Conservation (phyloP, 2,329 filamentous ascomycete genomes). For the Penicillium thymicola region DNA sequence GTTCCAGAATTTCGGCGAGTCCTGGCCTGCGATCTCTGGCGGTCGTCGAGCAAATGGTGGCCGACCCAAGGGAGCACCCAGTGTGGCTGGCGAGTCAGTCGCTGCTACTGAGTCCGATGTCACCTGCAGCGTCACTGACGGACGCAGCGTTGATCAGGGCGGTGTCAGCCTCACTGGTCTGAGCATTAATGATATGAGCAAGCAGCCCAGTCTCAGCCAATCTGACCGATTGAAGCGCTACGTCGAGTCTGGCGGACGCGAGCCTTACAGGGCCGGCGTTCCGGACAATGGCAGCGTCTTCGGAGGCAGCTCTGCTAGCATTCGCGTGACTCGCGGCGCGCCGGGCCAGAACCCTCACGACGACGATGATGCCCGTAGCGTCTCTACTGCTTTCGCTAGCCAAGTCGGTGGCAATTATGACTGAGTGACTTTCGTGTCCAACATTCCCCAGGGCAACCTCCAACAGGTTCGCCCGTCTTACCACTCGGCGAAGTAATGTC, state of each 20-base stretch:
- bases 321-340: conserved; percentile 47
- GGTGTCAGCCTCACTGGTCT: conserved; percentile 87
- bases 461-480: conserved; percentile 14
- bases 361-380: conserved; percentile 83
- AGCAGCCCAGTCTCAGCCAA: conserved; percentile 72
- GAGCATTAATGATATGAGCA: conserved; percentile 66
- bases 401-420: conserved; percentile 73
- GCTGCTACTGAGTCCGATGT: conserved; percentile 88
- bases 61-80: conserved; percentile 66
- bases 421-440: conserved; percentile 40
- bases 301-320: conserved; percentile 56
- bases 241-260: conserved; percentile 77
- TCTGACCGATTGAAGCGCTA: conserved; percentile 92
- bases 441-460: conserved; percentile 15
- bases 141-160: conserved; percentile 70
- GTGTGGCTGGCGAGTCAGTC: conserved; percentile 86
- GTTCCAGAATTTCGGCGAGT: conserved; percentile 90
- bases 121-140: conserved; percentile 71
- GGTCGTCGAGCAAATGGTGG: conserved; percentile 62
- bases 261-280: conserved; percentile 50
- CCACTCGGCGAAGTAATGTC: conserved; percentile 16
- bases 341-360: conserved; percentile 57
- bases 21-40: conserved; percentile 80
- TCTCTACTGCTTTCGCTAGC: conserved; percentile 94
- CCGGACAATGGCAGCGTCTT: conserved; percentile 63